phyloP scores from a whole-genome alignment of 768 basidiomycete genomes.

The Grammothele lineata region DNA sequence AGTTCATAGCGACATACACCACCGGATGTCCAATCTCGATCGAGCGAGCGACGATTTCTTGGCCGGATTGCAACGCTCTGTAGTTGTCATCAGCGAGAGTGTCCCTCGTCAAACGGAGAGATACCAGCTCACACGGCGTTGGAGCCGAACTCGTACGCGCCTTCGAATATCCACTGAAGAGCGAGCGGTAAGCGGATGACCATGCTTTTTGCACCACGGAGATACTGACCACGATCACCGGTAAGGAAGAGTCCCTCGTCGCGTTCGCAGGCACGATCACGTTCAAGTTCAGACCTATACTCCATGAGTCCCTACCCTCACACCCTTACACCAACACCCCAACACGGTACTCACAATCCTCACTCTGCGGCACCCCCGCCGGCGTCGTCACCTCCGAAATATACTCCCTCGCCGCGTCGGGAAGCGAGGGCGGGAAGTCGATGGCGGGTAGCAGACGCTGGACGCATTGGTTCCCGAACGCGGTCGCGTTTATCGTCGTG shows the following conservation, averaged over 20 bases:
- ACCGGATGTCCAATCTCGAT: slow-evolving; percentile 39
- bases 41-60: slow-evolving; percentile 39
- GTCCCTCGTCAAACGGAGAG: no score
- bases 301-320: neutral
- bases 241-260: slow-evolving; percentile 4
- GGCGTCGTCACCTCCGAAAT: neutral
- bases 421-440: neutral
- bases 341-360: slow-evolving; percentile 7
- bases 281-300: slow-evolving; percentile 17
- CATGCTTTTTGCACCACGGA: no score
- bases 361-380: slow-evolving; percentile 4
- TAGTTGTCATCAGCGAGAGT: neutral
- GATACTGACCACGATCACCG: slow-evolving; percentile 18
- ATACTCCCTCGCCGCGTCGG: neutral
- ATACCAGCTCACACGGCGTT: slow-evolving; percentile 1
- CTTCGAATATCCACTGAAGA: slow-evolving; percentile 3
- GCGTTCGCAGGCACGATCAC: slow-evolving; percentile 9
- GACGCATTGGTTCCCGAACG: slow-evolving; percentile 14
- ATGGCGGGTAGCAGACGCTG: slow-evolving; percentile 3
- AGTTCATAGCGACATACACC: slow-evolving; percentile 54
- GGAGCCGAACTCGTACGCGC: slow-evolving; percentile 1
- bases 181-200: neutral
- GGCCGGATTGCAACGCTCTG: slow-evolving; percentile 25
- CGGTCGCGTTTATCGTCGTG: slow-evolving; percentile 9
- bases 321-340: neutral